These are phyloP conservation scores for Globisporangium radiosum DNA, from an alignment of 352 stramenopile genomes.

Conservation along the genomic window DNA sequence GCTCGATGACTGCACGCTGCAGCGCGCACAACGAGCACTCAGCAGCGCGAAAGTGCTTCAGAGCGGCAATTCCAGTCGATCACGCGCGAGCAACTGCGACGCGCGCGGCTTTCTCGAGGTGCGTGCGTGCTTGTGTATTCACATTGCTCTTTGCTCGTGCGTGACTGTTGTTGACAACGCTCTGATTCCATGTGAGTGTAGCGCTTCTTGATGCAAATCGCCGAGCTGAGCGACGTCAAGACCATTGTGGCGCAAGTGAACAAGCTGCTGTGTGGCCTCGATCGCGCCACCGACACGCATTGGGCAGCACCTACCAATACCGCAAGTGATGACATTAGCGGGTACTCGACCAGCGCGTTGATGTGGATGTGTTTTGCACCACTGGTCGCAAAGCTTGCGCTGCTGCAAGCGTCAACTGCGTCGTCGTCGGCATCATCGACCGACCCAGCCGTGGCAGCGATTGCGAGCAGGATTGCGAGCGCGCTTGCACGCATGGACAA, in stretches of 20 bases:
- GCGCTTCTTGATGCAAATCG: constrained; percentile 5
- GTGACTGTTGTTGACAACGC: not conserved
- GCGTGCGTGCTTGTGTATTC: not conserved
- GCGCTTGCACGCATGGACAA: not conserved
- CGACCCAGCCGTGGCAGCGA: not conserved
- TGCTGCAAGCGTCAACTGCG: not conserved
- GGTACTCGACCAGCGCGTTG: not conserved
- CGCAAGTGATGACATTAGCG: not conserved
- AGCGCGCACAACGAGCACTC: not conserved
- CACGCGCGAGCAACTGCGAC: not conserved
- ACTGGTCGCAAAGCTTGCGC: not conserved
- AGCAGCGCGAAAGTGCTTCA: not conserved
- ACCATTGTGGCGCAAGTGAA: not conserved
- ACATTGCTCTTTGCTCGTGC: not conserved
- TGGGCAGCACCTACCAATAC: not conserved
- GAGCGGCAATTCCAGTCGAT: not conserved
- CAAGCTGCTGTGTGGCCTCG: constrained; percentile 6
- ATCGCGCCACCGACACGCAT: not conserved
- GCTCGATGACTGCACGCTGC: not conserved
- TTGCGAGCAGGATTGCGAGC: not conserved
- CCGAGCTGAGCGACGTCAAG: constrained; percentile 5
- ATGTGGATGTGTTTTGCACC: not conserved
- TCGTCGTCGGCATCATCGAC: not conserved
- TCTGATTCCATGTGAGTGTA: not conserved
- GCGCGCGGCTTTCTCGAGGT: not conserved